Percentiles rank a stretch among this genome's conserved stretches.
These are phyloP conservation scores for Agaricus subrufescens DNA, from an alignment of 768 basidiomycete species.

Conservation along the genomic window DNA sequence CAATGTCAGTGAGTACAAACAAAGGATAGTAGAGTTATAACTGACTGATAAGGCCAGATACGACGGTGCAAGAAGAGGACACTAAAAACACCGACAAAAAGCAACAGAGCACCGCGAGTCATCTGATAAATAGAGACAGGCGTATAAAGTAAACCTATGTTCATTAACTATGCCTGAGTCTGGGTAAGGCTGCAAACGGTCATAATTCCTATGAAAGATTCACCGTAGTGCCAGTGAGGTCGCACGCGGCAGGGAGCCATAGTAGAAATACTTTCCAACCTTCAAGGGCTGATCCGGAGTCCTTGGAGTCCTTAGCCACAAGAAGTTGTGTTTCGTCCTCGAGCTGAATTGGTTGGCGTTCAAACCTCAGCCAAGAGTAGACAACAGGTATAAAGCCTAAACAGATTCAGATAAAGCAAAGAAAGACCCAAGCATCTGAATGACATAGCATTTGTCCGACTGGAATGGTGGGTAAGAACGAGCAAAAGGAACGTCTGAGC, in stretches of 20 bases:
- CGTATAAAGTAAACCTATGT: conserved; percentile 90
- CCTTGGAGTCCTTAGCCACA: conserved; percentile 25
- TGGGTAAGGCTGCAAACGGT: conserved; percentile 23
- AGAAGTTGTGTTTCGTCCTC: conserved; percentile 38
- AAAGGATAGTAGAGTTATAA: background rate
- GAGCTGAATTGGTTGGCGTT: conserved; percentile 44
- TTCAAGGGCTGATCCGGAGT: conserved; percentile 27
- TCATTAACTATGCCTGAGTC: conserved; percentile 63
- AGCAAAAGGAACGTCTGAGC: conserved; percentile 17
- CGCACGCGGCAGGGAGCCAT: conserved; percentile 86
- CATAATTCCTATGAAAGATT: conserved; percentile 25
- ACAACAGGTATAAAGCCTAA: conserved; percentile 83
- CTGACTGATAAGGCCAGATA: conserved; percentile 84
- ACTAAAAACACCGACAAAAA: conserved; percentile 89
- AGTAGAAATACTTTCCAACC: conserved; percentile 74
- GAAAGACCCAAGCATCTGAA: conserved; percentile 25
- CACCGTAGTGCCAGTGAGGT: conserved; percentile 88
- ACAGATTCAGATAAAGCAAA: conserved; percentile 17
- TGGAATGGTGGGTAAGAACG: conserved; percentile 32
- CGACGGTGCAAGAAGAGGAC: conserved; percentile 86
- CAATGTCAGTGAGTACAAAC: conserved; percentile 3
- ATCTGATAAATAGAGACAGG: conserved; percentile 98
- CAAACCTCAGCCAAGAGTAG: conserved; percentile 57
- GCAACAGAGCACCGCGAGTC: conserved; percentile 88
- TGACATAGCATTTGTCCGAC: conserved; percentile 93